These are phyloP conservation scores for Sporobolus alterniflorus DNA, from an alignment of 202 grass and related monocot species.

Conservation along the genomic window DNA sequence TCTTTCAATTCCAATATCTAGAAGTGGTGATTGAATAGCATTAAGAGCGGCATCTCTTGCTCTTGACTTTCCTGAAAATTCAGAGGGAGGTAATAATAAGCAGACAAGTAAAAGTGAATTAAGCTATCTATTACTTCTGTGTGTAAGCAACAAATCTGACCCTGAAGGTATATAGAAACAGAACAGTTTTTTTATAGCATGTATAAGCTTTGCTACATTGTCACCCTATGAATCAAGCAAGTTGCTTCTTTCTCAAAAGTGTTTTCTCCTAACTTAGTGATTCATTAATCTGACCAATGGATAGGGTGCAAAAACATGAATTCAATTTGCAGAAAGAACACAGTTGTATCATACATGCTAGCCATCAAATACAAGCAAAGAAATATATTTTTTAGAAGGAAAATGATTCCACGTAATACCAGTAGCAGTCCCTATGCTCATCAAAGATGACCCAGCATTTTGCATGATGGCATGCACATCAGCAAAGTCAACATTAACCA, in stretches of 20 bases:
- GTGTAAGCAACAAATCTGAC: slow-evolving; percentile 11
- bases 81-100: slow-evolving; percentile 11
- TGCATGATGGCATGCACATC: slow-evolving; percentile 88
- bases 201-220: too few species aligned
- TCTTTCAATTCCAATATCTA: slow-evolving; percentile 99
- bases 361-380: not conserved
- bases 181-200: too few species aligned
- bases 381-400: not conserved
- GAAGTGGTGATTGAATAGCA: slow-evolving; percentile 96
- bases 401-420: slow-evolving; percentile 51
- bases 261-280: slow-evolving; percentile 2
- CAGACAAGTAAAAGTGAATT: slow-evolving; percentile 2
- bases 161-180: slow-evolving; percentile 1
- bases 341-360: not conserved
- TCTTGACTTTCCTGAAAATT: slow-evolving; percentile 82
- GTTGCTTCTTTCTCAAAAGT: slow-evolving; percentile 23
- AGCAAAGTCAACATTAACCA: slow-evolving; percentile 96
- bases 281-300: not conserved
- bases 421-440: slow-evolving; percentile 92
- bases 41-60: slow-evolving; percentile 98
- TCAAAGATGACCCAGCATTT: slow-evolving; percentile 89
- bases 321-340: slow-evolving; percentile 13
- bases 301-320: not conserved
- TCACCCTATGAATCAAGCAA: not conserved
- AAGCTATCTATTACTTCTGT: not conserved